Evolutionary conservation across 768 basidiomycete genomes (phyloP).

Genomic region (Termitomyces sp.): DNA sequence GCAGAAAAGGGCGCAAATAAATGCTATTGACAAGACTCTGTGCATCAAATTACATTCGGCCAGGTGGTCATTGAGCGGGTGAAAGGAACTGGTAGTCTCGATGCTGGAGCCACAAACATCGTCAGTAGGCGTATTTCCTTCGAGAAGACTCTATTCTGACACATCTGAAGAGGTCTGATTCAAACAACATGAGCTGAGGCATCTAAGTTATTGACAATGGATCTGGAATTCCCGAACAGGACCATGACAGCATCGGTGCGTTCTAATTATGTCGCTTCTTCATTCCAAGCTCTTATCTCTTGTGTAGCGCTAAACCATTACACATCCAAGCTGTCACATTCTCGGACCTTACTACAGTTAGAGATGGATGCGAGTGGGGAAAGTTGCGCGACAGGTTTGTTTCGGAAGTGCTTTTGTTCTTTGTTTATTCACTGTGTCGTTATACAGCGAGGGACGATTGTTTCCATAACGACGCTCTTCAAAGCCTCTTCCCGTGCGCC

Average conservation of each 20-base stretch:
- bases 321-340: conserved; percentile 88
- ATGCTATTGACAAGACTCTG: conserved; percentile 66
- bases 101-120: conserved; percentile 85
- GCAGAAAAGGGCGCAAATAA: conserved; percentile 24
- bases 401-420: background rate
- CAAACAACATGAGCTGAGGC: conserved; percentile 79
- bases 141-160: background rate
- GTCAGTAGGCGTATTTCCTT: conserved; percentile 34
- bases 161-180: conserved; percentile 73
- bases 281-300: background rate
- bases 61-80: conserved; percentile 95
- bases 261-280: conserved; percentile 1
- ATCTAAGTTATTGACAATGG: conserved; percentile 96
- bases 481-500: conserved; percentile 79
- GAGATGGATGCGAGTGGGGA: conserved; percentile 68
- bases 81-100: conserved; percentile 92
- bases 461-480: conserved; percentile 70
- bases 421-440: background rate
- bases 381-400: conserved; percentile 74
- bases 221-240: conserved; percentile 71
- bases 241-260: conserved; percentile 79
- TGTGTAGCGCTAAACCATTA: conserved; percentile 80
- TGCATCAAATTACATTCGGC: conserved; percentile 89
- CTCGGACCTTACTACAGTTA: conserved; percentile 71
- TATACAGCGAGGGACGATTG: conserved; percentile 80